Evolutionary conservation across 257 asterid species (phyloP).

Genomic region (Vinca minor): DNA sequence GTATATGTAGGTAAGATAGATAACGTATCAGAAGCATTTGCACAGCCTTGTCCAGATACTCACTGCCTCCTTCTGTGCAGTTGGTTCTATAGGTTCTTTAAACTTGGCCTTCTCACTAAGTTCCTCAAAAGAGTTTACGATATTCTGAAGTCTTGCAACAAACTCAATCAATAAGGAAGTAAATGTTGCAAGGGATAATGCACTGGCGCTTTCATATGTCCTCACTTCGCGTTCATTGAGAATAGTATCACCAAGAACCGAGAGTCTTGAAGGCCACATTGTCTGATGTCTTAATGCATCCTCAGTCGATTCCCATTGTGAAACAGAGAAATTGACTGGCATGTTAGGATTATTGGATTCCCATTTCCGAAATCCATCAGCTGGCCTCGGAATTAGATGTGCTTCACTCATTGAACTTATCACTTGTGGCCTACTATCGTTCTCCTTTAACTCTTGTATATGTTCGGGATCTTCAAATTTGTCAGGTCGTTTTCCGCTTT

Average conservation of each 20-base stretch:
- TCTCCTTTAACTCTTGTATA: slow-evolving; percentile 62
- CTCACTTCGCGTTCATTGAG: slow-evolving; percentile 75
- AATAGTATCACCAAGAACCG: slow-evolving; percentile 53
- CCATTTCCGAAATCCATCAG: slow-evolving; percentile 27
- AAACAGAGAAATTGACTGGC: slow-evolving; percentile 34
- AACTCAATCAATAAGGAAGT: slow-evolving; percentile 82
- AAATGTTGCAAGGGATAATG: slow-evolving; percentile 69
- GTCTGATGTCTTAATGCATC: slow-evolving; percentile 51
- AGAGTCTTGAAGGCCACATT: slow-evolving; percentile 92
- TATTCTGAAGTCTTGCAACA: slow-evolving; percentile 89
- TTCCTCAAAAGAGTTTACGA: slow-evolving; percentile 55
- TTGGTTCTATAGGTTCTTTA: slow-evolving; percentile 33
- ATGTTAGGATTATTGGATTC: slow-evolving; percentile 35
- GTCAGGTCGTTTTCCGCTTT: slow-evolving; percentile 40
- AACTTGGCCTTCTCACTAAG: slow-evolving; percentile 74
- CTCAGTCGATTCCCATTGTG: slow-evolving; percentile 71
- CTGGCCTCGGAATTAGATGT: slow-evolving; percentile 35
- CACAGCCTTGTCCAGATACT: slow-evolving; percentile 37
- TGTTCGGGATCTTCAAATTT: slow-evolving; percentile 49
- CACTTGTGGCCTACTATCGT: slow-evolving; percentile 35
- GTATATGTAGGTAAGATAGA: slow-evolving; percentile 4
- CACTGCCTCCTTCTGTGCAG: slow-evolving; percentile 20
- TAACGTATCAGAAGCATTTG: slow-evolving; percentile 11
- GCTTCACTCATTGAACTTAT: slow-evolving; percentile 54
- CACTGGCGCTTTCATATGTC: slow-evolving; percentile 87